Evolutionary conservation across 2,329 filamentous ascomycete species (phyloP), one percentile per base, ranked within the genome.

Genomic region (Phoma sp.): DNA sequence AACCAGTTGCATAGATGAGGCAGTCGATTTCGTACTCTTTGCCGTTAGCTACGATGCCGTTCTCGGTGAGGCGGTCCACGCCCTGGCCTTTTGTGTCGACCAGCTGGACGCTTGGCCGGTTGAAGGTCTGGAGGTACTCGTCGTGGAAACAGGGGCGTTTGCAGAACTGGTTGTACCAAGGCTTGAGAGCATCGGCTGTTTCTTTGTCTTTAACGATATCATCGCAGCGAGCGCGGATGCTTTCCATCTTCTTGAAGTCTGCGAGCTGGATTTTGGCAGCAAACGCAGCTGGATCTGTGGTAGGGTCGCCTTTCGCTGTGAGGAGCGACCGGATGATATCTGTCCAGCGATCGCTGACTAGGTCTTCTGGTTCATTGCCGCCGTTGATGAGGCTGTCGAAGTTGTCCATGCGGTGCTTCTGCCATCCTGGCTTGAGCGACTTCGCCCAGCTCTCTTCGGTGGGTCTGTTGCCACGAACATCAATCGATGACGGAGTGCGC

Each of bases 101-200:
- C 0, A 89, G 80, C 5, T 78, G 77, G 3, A 89, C 86, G 60
- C 86, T 81, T 0, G 77, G 70, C 25, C 65, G 66, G 70, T 89
- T 89, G 78, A 88, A 89, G 0, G 80, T 61, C 2, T 76, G 64
- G 0, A 88, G 78, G 61, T 86, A 88, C 5, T 80, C 77, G 61
- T 88, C 83, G 69, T 84, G 83, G 70, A 87, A 88, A 33, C 77
- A 81, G 0, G 86, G 85, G 0, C 86, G 80, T 68, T 89, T 89
- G 75, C 86, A 89, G 80, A 82, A 87, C 0, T 73, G 71, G 0
- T 82, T 79, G 63, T 88, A 89, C 82, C 83, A 87, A 0, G 84
- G 76, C 64, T 85, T 83, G 6, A 88, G 76, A 2, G 71, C 77
- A 23, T 78, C 76, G 0, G 85, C 85, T 0, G 80, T 83, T 1